A percentile compares a stretch with the other conserved stretches of the same genome.
phyloP scores from a whole-genome alignment of 1,284 basidiomycete species.

The Naganishia sp. region DNA sequence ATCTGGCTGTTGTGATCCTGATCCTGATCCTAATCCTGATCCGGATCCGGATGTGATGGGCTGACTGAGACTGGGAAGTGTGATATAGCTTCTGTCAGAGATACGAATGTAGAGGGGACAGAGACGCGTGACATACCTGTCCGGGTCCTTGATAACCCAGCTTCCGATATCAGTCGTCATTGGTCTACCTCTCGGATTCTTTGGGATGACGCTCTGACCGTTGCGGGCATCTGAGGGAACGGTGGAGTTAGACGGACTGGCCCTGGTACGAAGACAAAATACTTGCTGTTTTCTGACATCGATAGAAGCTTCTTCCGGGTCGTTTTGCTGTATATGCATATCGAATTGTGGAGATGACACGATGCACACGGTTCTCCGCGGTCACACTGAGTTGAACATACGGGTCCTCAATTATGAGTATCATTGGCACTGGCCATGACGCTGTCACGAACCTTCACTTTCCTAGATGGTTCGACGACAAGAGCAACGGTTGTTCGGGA shows the following conservation, averaged over 20 bases:
- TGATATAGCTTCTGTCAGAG: too few species aligned
- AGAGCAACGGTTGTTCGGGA: neutral
- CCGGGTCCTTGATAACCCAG: slow-evolving; percentile 3
- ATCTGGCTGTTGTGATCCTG: neutral
- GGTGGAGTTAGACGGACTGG: neutral
- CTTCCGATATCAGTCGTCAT: slow-evolving; percentile 24
- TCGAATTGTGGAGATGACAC: slow-evolving; percentile 28
- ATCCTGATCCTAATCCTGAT: neutral
- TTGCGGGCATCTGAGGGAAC: slow-evolving; percentile 1
- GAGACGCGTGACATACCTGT: slow-evolving; percentile 1
- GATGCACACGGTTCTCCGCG: slow-evolving; percentile 26
- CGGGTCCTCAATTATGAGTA: neutral
- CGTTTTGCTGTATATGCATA: slow-evolving; percentile 29
- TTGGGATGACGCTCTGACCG: slow-evolving; percentile 20
- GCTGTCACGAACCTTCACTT: slow-evolving; percentile 30
- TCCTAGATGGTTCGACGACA: slow-evolving; percentile 6
- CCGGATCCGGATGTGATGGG: neutral
- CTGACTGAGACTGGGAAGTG: too few species aligned
- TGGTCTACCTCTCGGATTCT: slow-evolving; percentile 19
- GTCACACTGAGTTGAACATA: slow-evolving; percentile 12
- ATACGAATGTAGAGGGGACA: too few species aligned
- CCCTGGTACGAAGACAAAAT: too few species aligned
- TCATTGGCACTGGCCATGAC: too few species aligned
- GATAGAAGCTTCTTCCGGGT: slow-evolving; percentile 27
- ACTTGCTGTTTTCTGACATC: slow-evolving; percentile 13